Conservation (phyloP, 352 stramenopile genomes). For the Halophytophthora polymorphica region DNA sequence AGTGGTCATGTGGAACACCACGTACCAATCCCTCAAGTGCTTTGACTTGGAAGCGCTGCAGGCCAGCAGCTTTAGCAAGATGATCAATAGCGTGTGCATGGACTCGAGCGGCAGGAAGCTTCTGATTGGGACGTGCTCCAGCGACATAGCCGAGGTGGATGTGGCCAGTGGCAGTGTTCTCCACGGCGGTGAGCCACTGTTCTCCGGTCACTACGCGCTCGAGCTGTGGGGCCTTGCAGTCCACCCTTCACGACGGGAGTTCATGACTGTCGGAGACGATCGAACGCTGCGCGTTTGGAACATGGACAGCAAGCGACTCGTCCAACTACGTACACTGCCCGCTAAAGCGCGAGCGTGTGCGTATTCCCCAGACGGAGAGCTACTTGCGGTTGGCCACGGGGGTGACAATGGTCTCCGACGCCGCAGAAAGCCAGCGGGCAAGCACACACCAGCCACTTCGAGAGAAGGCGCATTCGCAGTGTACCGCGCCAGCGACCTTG, state of each 20-base stretch:
- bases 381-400: slow-evolving; percentile 81
- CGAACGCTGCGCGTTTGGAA: slow-evolving; percentile 82
- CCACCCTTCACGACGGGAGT: slow-evolving; percentile 61
- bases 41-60: slow-evolving; percentile 49
- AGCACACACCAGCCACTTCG: slow-evolving; percentile 20
- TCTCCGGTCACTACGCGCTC: slow-evolving; percentile 62
- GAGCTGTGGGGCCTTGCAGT: slow-evolving; percentile 83
- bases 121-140: slow-evolving; percentile 84
- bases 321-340: slow-evolving; percentile 32
- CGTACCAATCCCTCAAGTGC: slow-evolving; percentile 69
- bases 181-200: slow-evolving; percentile 34
- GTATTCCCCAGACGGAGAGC: slow-evolving; percentile 83
- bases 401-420: slow-evolving; percentile 56
- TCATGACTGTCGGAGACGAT: slow-evolving; percentile 80
- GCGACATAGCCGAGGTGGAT: slow-evolving; percentile 84
- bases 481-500: slow-evolving; percentile 21
- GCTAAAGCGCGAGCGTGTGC: slow-evolving; percentile 70
- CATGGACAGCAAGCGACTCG: slow-evolving; percentile 50
- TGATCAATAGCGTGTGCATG: slow-evolving; percentile 45
- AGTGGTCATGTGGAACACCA: slow-evolving; percentile 59
- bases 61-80: slow-evolving; percentile 30
- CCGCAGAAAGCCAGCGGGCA: slow-evolving; percentile 12
- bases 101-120: slow-evolving; percentile 41
- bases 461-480: slow-evolving; percentile 53
- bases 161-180: slow-evolving; percentile 34